phyloP scores from a whole-genome alignment of 805 yeast species.

The Peterozyma toletana region DNA sequence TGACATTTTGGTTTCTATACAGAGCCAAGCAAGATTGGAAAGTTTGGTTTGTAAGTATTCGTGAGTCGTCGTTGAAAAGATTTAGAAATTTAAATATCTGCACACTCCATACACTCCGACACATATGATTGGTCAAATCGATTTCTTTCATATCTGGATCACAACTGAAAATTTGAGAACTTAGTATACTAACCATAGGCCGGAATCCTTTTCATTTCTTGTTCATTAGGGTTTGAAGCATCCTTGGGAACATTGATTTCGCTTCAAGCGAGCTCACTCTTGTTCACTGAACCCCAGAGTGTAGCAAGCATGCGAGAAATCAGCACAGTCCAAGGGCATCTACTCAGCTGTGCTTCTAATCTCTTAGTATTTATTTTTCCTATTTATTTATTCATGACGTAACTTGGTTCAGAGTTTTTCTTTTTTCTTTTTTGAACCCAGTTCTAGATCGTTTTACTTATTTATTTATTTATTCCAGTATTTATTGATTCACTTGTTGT shows the following conservation, averaged over 20 bases:
- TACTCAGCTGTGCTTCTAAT: no score
- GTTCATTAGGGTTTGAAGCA: constrained; percentile 4
- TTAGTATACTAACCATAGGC: no score
- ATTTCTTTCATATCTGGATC: no score
- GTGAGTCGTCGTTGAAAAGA: neutral
- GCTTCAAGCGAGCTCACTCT: no score
- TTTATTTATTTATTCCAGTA: constrained; percentile 1
- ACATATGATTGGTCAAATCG: no score
- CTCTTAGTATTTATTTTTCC: no score
- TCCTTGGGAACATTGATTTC: constrained; percentile 7
- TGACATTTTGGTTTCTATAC: constrained; percentile 87
- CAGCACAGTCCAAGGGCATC: no score
- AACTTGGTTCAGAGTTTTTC: neutral
- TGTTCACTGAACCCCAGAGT: no score
- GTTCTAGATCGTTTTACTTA: neutral
- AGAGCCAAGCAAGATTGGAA: constrained; percentile 69
- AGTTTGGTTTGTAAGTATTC: constrained; percentile 39
- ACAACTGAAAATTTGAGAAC: no score
- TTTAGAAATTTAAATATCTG: neutral
- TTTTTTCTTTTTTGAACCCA: constrained; percentile 3
- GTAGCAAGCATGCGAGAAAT: no score
- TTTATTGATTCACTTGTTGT: neutral
- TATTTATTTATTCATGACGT: no score
- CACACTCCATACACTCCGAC: no score
- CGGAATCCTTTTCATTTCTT: neutral